phyloP scores from a whole-genome alignment of 257 asterid species.

The Gardenia jasminoides region DNA sequence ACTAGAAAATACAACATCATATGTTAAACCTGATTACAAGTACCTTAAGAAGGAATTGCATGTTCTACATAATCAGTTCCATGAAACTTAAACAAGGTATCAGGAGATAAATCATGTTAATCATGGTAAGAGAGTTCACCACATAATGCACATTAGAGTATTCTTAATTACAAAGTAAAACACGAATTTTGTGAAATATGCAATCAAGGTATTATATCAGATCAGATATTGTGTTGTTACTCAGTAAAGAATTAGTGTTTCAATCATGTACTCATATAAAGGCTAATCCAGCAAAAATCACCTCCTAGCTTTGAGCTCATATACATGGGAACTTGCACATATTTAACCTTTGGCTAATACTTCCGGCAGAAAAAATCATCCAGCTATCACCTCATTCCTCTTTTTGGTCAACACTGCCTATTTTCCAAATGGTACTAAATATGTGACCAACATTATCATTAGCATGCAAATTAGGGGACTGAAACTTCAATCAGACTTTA shows the following conservation, averaged over 20 bases:
- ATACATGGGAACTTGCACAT: background rate
- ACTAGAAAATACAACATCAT: constrained; percentile 35
- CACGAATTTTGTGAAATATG: background rate
- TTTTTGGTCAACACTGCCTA: background rate
- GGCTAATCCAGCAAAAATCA: background rate
- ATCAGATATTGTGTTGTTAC: background rate
- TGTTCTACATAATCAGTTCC: background rate
- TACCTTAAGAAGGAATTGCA: background rate
- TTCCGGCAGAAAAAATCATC: background rate
- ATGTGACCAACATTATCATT: background rate
- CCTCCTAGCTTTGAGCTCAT: background rate
- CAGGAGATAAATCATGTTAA: background rate
- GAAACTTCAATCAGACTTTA: background rate
- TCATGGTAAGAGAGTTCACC: background rate
- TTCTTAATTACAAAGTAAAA: background rate
- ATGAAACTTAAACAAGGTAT: background rate
- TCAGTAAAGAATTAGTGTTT: background rate
- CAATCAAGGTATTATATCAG: background rate
- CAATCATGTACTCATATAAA: background rate
- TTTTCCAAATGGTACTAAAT: background rate
- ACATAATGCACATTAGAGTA: background rate
- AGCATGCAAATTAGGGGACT: background rate
- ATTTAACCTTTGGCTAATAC: background rate
- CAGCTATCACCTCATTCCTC: background rate
- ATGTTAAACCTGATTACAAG: background rate